phyloP scores from a whole-genome alignment of 2,329 filamentous ascomycete genomes.

The Talaromyces atroroseus region DNA sequence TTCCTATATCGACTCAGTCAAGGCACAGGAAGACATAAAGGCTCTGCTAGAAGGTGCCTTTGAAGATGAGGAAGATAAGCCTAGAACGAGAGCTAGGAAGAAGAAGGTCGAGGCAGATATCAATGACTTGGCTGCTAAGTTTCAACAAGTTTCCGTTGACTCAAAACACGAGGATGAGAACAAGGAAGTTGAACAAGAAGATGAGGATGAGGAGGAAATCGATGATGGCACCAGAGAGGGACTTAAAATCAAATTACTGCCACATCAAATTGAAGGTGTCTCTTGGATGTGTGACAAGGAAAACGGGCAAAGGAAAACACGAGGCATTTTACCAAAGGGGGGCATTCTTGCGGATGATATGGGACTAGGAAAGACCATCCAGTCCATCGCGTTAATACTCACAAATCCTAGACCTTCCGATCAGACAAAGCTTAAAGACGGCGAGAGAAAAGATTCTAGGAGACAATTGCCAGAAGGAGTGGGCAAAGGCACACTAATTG shows the following conservation, averaged over 20 bases:
- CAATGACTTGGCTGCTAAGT: conserved; percentile 40
- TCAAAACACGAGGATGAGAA: conserved; percentile 24
- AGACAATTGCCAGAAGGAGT: conserved; percentile 65
- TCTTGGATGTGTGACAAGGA: conserved; percentile 95
- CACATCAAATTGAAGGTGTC: conserved; percentile 90
- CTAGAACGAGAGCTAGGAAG: conserved; percentile 32
- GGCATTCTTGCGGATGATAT: conserved; percentile 94
- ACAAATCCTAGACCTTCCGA: conserved; percentile 67
- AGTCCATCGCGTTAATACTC: conserved; percentile 83
- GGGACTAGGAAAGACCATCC: conserved; percentile 94
- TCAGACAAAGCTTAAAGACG: conserved; percentile 37
- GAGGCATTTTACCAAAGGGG: conserved; percentile 73
- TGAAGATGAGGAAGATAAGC: conserved; percentile 43
- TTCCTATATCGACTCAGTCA: conserved; percentile 44
- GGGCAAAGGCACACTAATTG: conserved; percentile 78
- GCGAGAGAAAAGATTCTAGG: conserved; percentile 36
- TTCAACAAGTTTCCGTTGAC: conserved; percentile 39
- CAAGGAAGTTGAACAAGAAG: conserved; percentile 33
- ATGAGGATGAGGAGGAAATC: conserved; percentile 42
- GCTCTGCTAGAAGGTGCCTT: conserved; percentile 47
- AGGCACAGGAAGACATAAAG: conserved; percentile 50
- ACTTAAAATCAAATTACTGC: conserved; percentile 78
- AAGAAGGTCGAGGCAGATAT: conserved; percentile 35
- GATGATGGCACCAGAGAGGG: conserved; percentile 67
- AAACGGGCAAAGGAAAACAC: conserved; percentile 75